Evolutionary conservation across 1,139 yeast genomes (phyloP), one percentile per base, ranked within the genome.

Genomic region (Debaryomycetaceae sp.): DNA sequence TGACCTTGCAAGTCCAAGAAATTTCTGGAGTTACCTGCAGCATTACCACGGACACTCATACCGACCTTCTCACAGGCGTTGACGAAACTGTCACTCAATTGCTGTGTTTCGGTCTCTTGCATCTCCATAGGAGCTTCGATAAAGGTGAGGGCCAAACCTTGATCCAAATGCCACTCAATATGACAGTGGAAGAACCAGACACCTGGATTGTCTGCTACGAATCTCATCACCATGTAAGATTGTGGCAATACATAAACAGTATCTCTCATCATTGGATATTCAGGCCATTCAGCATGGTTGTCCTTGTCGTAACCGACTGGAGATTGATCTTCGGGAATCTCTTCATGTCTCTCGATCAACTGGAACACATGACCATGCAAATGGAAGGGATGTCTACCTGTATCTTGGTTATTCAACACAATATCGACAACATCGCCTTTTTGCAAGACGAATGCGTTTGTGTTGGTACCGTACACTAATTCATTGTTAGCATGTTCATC

Each of bases 101-200:
- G 65, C 51, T 73, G 75, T 6, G 57, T 49, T 7, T 58, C 50
- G 31, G 65, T 63, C 36, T 60, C 52, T 56, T 80, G 81, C 37
- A 84, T 61, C 24, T 67, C 65, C 35, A 68, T 54, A 20, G 96
- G 96, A 36, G 88, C 90, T 67, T 88, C 96, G 42, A 88, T 70
- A 36, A 85, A 75, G 2, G 79, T 75, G 47, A 84, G 68, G 13
- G 90, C 91, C 49, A 89, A 75, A 49, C 97, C 97, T 66, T 88
- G 96, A 57, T 81, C 83, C 72, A 89, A 77, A 70, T 89, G 97
- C 97, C 97, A 89, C 58, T 89, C 96, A 53, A 89, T 84, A 58
- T 89, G 97, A 68, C 97, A 90, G 64, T 89, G 97, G 87, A 89
- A 89, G 58, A 85, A 75, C 95, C 96, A 88, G 37, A 87, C 89